Percentiles rank a stretch among this genome's conserved stretches.
Evolutionary conservation across 352 stramenopile species (phyloP).

Genomic region (Phytophthora niederhauseri): DNA sequence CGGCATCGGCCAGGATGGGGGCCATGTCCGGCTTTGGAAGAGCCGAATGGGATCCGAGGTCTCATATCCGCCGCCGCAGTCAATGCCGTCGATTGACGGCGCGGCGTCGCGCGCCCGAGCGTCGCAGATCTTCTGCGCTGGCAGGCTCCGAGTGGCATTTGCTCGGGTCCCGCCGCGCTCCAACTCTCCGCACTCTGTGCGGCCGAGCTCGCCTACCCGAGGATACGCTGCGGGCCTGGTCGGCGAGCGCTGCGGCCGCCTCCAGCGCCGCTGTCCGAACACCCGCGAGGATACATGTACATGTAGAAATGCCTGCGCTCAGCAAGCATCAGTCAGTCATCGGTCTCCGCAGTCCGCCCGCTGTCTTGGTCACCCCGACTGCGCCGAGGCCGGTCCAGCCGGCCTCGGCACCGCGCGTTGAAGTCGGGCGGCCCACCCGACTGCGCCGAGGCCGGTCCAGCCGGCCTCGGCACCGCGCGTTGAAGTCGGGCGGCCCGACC

Average conservation of each 20-base stretch:
- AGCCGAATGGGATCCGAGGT: slow-evolving; percentile 11
- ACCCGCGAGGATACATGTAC: slow-evolving; percentile 7
- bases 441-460: slow-evolving; percentile 4
- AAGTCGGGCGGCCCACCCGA: background rate
- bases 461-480: slow-evolving; percentile 2
- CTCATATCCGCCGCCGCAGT: background rate
- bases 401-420: slow-evolving; percentile 8
- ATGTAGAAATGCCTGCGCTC: slow-evolving; percentile 30
- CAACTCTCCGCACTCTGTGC: slow-evolving; percentile 29
- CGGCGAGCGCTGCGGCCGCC: background rate
- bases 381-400: slow-evolving; percentile 1
- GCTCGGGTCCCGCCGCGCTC: slow-evolving; percentile 10
- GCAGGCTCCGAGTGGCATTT: slow-evolving; percentile 5
- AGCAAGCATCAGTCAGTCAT: slow-evolving; percentile 34
- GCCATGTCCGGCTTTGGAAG: slow-evolving; percentile 10
- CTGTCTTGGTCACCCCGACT: background rate
- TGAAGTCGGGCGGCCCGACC: slow-evolving; percentile 2
- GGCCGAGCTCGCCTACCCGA: background rate
- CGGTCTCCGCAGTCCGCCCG: slow-evolving; percentile 10
- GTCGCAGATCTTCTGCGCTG: slow-evolving; percentile 25
- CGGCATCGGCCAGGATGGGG: slow-evolving; percentile 19
- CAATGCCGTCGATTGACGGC: background rate
- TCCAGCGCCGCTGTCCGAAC: slow-evolving; percentile 9
- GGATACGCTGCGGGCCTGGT: background rate
- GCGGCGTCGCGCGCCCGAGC: background rate